Base-by-base conservation (phyloP, 2,329 filamentous ascomycete genomes). In the Chlorencoelia australis region DNA sequence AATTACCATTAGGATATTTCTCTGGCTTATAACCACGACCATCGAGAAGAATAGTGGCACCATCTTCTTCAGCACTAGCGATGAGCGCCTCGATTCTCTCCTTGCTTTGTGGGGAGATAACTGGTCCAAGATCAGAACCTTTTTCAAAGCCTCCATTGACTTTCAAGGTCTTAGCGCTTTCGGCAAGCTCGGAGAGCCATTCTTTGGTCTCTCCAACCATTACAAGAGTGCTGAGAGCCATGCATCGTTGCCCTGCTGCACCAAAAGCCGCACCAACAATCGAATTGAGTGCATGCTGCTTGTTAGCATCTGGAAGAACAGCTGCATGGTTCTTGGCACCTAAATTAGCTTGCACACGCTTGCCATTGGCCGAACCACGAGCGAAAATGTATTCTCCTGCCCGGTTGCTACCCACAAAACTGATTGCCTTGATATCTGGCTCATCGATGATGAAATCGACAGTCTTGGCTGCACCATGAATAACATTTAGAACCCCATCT, bases 291-390 rank as follows among this genome's bases (percentile, higher is more conserved):
- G 86, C 84, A 53, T 88, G 82, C 67, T 91, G 88, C 73, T 87
- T 89, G 68, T 91, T 88, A 67, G 79, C 82, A 66, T 91, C 84
- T 13, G 84, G 84, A 43, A 89, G 72, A 19, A 91, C 78, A 35
- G 82, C 81, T 18, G 83, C 83, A 59, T 91, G 84, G 69, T 91
- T 91, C 73, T 91, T 91, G 48, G 84, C 84, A 26, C 84, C 85
- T 43, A 91, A 65, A 63, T 91, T 91, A 58, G 84, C 84, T 65
- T 91, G 85, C 20, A 88, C 82, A 53, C 84, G 80, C 72, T 91
- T 91, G 55, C 85, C 84, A 53, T 89, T 86, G 54, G 82, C 83
- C 2, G 82, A 86, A 20, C 76, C 84, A 39, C 82, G 75, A 37
- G 67, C 62, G 63, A 78, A 91, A 60, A 91, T 91, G 66, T 91